Evolutionary conservation across 2,329 filamentous ascomycete species (phyloP).

Genomic region (Orbilia javanica): DNA sequence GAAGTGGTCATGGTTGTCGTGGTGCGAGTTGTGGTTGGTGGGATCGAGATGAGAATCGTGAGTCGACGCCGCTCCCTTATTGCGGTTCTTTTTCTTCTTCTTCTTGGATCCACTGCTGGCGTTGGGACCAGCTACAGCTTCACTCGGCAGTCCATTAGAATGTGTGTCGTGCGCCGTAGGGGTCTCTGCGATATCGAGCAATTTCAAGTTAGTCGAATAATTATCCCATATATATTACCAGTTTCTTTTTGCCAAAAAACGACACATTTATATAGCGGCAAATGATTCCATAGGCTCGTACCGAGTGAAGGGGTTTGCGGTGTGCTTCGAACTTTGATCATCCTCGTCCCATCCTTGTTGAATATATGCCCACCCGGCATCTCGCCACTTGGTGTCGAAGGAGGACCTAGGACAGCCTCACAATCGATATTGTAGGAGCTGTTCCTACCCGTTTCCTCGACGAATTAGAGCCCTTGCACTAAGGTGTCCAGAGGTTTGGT

Average conservation of each 20-base stretch:
- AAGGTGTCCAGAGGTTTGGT: conserved; percentile 23
- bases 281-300: conserved; percentile 31
- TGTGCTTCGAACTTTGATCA: conserved; percentile 62
- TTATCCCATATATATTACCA: background rate
- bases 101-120: conserved; percentile 43
- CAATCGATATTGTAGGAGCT: conserved; percentile 27
- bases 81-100: conserved; percentile 59
- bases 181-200: conserved; percentile 32
- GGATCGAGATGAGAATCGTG: conserved; percentile 54
- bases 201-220: conserved; percentile 24
- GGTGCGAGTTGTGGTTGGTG: conserved; percentile 37
- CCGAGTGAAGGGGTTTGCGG: conserved; percentile 56
- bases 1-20: conserved; percentile 55
- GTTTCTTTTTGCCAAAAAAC: background rate
- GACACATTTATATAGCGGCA: background rate
- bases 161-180: conserved; percentile 55
- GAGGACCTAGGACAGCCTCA: conserved; percentile 37
- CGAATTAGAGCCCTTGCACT: conserved; percentile 31
- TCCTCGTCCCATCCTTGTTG: conserved; percentile 63
- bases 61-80: conserved; percentile 50
- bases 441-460: conserved; percentile 32
- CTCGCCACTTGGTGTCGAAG: conserved; percentile 54
- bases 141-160: conserved; percentile 50
- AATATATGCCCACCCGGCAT: conserved; percentile 61
- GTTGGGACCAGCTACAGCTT: conserved; percentile 39